These are phyloP conservation scores for Aspergillus olivimuriae DNA, from an alignment of 495 filamentous ascomycete genomes.

Conservation along the genomic window DNA sequence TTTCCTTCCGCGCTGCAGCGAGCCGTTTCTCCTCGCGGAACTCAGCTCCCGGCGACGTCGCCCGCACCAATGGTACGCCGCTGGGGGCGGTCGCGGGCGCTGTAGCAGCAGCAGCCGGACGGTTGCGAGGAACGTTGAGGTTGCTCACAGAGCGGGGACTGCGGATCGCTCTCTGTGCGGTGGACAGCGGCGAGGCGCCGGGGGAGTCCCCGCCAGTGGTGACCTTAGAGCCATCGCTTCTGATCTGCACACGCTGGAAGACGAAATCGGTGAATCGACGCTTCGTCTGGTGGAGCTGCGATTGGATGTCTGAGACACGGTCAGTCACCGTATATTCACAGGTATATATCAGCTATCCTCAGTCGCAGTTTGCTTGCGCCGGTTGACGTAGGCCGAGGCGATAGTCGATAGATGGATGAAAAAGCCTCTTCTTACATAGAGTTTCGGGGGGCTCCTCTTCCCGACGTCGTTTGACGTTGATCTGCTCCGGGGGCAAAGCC, in stretches of 20 bases:
- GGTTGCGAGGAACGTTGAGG: slow-evolving; percentile 15
- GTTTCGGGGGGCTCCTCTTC: slow-evolving; percentile 52
- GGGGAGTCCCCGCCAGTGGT: slow-evolving; percentile 11
- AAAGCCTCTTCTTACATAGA: slow-evolving; percentile 42
- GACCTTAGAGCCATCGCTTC: slow-evolving; percentile 7
- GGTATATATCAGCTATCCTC: too few relatives aligned
- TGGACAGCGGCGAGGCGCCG: slow-evolving; percentile 11
- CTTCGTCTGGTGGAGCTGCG: slow-evolving; percentile 39
- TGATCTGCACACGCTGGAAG: slow-evolving; percentile 36
- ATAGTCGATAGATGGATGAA: too few relatives aligned
- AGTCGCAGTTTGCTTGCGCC: not conserved
- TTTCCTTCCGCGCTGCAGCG: slow-evolving; percentile 24
- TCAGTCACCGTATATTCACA: too few relatives aligned
- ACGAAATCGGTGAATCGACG: slow-evolving; percentile 45
- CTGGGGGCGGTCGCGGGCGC: not conserved
- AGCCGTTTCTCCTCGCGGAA: slow-evolving; percentile 33
- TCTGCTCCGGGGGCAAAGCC: slow-evolving; percentile 46
- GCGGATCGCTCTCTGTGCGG: slow-evolving; percentile 23
- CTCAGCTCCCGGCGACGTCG: slow-evolving; percentile 42
- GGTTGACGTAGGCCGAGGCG: too few relatives aligned
- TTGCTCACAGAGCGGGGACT: slow-evolving; percentile 41
- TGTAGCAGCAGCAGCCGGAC: slow-evolving; percentile 4
- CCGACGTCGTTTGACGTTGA: slow-evolving; percentile 50
- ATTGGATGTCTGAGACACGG: slow-evolving; percentile 47
- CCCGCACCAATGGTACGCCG: slow-evolving; percentile 34